A percentile compares a stretch with the other conserved stretches of the same genome.
phyloP scores from a whole-genome alignment of 139 green algal species.

The Chlorella sp. region DNA sequence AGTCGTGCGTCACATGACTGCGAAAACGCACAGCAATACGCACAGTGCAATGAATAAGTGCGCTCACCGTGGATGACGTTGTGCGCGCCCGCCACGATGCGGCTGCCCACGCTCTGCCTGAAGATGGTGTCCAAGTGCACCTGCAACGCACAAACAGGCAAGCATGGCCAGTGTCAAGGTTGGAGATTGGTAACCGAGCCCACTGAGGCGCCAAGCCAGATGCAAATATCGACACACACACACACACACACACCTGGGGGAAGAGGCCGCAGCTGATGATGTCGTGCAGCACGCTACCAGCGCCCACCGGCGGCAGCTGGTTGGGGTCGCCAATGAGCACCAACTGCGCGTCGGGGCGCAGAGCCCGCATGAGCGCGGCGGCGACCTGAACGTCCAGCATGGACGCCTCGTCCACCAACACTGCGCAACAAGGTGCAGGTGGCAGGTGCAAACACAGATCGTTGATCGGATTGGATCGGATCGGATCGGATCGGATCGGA shows the following conservation, averaged over 20 bases:
- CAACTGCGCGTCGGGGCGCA: constrained; percentile 16
- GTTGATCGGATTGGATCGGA: too few relatives aligned
- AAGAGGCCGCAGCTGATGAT: constrained; percentile 39
- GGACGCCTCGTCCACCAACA: constrained; percentile 77
- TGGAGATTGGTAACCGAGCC: too few relatives aligned
- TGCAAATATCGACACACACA: too few relatives aligned
- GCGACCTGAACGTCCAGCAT: constrained; percentile 77
- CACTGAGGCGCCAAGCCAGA: too few relatives aligned
- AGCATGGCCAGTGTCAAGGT: not conserved
- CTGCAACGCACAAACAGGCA: too few relatives aligned
- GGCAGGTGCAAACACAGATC: too few relatives aligned
- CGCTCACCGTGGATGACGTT: constrained; percentile 34
- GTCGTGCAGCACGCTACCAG: constrained; percentile 51
- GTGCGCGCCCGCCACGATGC: constrained; percentile 65
- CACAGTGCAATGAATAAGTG: too few relatives aligned
- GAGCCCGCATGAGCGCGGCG: constrained; percentile 54
- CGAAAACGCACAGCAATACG: too few relatives aligned
- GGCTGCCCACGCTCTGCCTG: constrained; percentile 32
- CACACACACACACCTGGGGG: constrained; percentile 17
- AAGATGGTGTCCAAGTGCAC: constrained; percentile 66
- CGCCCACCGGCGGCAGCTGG: constrained; percentile 77
- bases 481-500: too few relatives aligned
- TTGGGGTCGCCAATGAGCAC: constrained; percentile 61
- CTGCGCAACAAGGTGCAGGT: too few relatives aligned
- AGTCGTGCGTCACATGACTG: too few relatives aligned